Evolutionary conservation across 306 rosid genomes (phyloP).

Genomic region (Lathyrus tuberosus): DNA sequence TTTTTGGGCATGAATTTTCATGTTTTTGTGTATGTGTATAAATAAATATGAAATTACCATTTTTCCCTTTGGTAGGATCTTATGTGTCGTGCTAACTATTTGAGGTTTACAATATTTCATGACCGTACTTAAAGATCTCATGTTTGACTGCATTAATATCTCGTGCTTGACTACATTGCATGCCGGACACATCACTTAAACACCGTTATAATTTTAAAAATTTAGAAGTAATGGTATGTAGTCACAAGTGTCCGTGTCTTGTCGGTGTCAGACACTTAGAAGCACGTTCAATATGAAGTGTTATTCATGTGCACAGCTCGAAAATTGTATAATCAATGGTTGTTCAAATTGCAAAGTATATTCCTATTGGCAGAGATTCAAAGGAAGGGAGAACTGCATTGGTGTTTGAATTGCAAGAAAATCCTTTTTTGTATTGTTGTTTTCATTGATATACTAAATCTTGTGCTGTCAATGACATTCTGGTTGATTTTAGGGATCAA

Average conservation of each 20-base stretch:
- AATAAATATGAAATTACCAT: too few species aligned
- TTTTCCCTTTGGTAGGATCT: too few species aligned
- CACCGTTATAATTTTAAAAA: background rate
- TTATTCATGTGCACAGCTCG: slow-evolving; percentile 9
- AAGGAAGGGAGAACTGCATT: background rate
- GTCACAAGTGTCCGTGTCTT: background rate
- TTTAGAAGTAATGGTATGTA: background rate
- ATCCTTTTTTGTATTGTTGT: background rate
- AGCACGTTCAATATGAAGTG: background rate
- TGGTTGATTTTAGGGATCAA: slow-evolving; percentile 55
- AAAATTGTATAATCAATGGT: background rate
- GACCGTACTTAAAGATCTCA: too few species aligned
- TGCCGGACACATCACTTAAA: background rate
- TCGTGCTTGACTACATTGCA: too few species aligned
- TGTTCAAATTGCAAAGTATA: background rate
- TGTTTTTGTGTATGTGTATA: too few species aligned
- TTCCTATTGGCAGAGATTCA: background rate
- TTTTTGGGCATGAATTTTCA: too few species aligned
- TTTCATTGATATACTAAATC: slow-evolving; percentile 2
- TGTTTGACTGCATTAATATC: too few species aligned
- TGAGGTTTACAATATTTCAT: too few species aligned
- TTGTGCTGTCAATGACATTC: background rate
- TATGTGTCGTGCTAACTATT: too few species aligned
- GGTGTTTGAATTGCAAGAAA: slow-evolving; percentile 30
- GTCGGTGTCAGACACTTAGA: background rate